Conservation (phyloP, 1,284 basidiomycete species). For the Omphalotus olearius region DNA sequence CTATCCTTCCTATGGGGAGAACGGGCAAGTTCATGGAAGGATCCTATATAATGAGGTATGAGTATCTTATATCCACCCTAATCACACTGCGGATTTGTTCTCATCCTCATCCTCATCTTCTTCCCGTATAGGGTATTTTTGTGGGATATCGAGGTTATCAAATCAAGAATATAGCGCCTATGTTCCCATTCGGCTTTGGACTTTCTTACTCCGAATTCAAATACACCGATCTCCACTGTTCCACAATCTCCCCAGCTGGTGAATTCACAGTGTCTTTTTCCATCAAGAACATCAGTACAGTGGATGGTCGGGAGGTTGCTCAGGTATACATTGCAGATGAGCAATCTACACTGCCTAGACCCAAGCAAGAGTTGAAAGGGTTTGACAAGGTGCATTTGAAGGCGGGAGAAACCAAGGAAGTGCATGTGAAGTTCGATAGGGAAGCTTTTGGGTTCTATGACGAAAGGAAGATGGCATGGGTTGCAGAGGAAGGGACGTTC, state of each 20-base stretch:
- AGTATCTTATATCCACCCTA: not conserved
- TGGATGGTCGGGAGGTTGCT: slow-evolving; percentile 36
- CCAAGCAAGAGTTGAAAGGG: slow-evolving; percentile 39
- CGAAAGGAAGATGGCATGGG: slow-evolving; percentile 33
- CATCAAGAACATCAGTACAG: slow-evolving; percentile 36
- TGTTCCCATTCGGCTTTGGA: slow-evolving; percentile 48
- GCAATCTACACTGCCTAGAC: slow-evolving; percentile 30
- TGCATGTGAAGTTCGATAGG: slow-evolving; percentile 33
- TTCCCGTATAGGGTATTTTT: slow-evolving; percentile 30
- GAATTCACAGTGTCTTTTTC: slow-evolving; percentile 34
- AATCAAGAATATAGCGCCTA: slow-evolving; percentile 31
- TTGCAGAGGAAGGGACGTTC: slow-evolving; percentile 40
- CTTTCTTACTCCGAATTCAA: slow-evolving; percentile 50
- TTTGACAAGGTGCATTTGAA: slow-evolving; percentile 42
- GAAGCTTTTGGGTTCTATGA: slow-evolving; percentile 44
- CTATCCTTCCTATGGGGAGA: slow-evolving; percentile 35
- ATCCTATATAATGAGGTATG: slow-evolving; percentile 38
- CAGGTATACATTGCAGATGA: slow-evolving; percentile 42
- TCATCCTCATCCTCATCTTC: not conserved
- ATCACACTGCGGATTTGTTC: not conserved
- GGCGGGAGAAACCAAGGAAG: slow-evolving; percentile 34
- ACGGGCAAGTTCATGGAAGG: slow-evolving; percentile 34
- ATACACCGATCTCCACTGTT: slow-evolving; percentile 31
- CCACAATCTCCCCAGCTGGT: slow-evolving; percentile 26
- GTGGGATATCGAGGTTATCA: slow-evolving; percentile 41